Conservation (phyloP, 805 yeast genomes). For the Soucietia sequanensis region DNA sequence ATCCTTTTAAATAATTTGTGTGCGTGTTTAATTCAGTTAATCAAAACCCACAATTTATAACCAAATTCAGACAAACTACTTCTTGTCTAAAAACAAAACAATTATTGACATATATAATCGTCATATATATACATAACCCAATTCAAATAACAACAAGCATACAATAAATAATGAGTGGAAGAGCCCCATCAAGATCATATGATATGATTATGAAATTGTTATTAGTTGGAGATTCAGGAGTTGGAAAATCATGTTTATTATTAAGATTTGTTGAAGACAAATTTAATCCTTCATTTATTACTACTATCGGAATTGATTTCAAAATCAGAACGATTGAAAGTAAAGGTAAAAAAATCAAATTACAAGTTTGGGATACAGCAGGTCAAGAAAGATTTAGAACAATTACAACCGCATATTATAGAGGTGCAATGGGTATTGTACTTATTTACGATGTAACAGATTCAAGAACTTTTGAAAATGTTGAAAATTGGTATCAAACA, state of each 20-base stretch:
- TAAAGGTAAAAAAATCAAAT: conserved; percentile 88
- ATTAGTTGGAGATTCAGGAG: conserved; percentile 90
- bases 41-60: no score
- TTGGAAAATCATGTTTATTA: conserved; percentile 85
- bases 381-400: conserved; percentile 97
- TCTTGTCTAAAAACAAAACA: no score
- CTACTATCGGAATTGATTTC: conserved; percentile 98
- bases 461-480: conserved; percentile 88
- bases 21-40: no score
- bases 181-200: conserved; percentile 70
- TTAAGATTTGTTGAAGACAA: conserved; percentile 94
- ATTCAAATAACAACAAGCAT: no score
- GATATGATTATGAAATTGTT: conserved; percentile 90
- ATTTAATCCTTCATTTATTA: conserved; percentile 93
- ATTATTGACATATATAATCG: no score
- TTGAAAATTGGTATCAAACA: conserved; percentile 92
- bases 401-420: conserved; percentile 87
- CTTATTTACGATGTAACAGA: conserved; percentile 83
- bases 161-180: conserved; percentile 46
- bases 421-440: conserved; percentile 88
- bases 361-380: conserved; percentile 97
- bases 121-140: no score
- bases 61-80: no score
- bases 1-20: no score
- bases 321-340: conserved; percentile 94